phyloP scores from a whole-genome alignment of 805 yeast genomes.

The Ogataea angusta region DNA sequence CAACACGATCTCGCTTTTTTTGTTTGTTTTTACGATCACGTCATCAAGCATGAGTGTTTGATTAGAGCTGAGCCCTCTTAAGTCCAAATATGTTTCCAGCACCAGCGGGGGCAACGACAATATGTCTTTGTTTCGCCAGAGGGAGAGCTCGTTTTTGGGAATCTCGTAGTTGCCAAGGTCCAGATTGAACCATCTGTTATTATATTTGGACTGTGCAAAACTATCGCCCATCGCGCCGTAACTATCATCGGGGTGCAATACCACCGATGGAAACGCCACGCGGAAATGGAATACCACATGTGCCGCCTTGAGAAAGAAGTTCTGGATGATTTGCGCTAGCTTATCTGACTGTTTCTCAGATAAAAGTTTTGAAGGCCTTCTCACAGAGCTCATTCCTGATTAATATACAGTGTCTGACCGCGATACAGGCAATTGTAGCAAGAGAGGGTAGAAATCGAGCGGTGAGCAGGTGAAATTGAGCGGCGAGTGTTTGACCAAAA shows the following conservation, averaged over 20 bases:
- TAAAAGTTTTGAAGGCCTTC: conserved; percentile 23
- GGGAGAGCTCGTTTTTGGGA: conserved; percentile 52
- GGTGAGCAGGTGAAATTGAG: no score
- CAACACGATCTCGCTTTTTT: conserved; percentile 79
- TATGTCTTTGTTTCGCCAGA: conserved; percentile 53
- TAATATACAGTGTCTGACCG: no score
- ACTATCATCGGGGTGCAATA: conserved; percentile 17
- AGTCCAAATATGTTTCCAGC: conserved; percentile 62
- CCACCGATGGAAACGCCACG: conserved; percentile 16
- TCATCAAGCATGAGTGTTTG: conserved; percentile 26
- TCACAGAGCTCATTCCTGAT: conserved; percentile 7
- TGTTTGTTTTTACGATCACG: conserved; percentile 55
- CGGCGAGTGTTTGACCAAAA: not conserved
- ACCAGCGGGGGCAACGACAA: conserved; percentile 72
- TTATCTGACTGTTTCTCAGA: conserved; percentile 33
- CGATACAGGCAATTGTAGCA: no score
- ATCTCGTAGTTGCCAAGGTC: conserved; percentile 39
- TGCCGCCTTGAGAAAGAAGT: conserved; percentile 63
- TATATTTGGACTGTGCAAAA: conserved; percentile 31
- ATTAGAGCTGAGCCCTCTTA: conserved; percentile 23
- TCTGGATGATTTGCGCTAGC: conserved; percentile 38
- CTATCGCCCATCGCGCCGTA: conserved; percentile 4
- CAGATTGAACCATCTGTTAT: conserved; percentile 64
- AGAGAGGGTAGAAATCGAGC: no score
- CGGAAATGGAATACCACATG: conserved; percentile 41